Evolutionary conservation across 179 eudicot species (phyloP).

Genomic region (Camellia oleifera): DNA sequence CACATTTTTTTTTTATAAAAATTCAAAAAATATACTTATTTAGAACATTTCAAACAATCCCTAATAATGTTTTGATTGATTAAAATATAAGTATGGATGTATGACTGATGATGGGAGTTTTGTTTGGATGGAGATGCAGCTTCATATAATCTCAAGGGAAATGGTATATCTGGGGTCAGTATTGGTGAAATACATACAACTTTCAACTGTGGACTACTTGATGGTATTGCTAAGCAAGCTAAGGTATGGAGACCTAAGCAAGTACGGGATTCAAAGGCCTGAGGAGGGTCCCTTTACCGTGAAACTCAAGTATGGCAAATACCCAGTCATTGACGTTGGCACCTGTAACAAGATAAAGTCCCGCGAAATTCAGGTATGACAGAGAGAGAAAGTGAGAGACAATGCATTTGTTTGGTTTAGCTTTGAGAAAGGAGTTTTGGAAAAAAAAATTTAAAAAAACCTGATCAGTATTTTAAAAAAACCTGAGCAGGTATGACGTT

Average conservation of each 20-base stretch:
- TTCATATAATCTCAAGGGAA: slow-evolving; percentile 52
- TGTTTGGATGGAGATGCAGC: slow-evolving; percentile 32
- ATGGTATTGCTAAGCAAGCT: slow-evolving; percentile 48
- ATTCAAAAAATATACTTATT: too few species aligned
- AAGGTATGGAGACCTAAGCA: slow-evolving; percentile 52
- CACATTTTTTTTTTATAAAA: too few species aligned
- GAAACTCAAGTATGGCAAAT: slow-evolving; percentile 48
- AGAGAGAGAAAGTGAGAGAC: too few species aligned
- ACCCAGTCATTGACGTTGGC: slow-evolving; percentile 51
- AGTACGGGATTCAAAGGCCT: slow-evolving; percentile 63
- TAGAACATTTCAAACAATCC: too few species aligned
- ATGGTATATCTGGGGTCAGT: slow-evolving; percentile 33
- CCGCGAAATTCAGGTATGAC: slow-evolving; percentile 43
- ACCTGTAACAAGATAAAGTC: slow-evolving; percentile 45
- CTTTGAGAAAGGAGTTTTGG: too few species aligned
- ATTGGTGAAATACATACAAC: slow-evolving; percentile 32
- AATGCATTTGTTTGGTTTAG: too few species aligned
- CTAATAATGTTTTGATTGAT: too few species aligned
- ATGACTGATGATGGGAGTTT: neutral
- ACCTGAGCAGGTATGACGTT: too few species aligned
- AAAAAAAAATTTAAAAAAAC: too few species aligned
- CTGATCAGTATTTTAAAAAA: too few species aligned
- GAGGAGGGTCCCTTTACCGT: slow-evolving; percentile 56
- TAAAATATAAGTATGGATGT: too few species aligned
- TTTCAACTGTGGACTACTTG: slow-evolving; percentile 40